Conservation (phyloP, 306 rosid genomes). For the Canavalia ensiformis region DNA sequence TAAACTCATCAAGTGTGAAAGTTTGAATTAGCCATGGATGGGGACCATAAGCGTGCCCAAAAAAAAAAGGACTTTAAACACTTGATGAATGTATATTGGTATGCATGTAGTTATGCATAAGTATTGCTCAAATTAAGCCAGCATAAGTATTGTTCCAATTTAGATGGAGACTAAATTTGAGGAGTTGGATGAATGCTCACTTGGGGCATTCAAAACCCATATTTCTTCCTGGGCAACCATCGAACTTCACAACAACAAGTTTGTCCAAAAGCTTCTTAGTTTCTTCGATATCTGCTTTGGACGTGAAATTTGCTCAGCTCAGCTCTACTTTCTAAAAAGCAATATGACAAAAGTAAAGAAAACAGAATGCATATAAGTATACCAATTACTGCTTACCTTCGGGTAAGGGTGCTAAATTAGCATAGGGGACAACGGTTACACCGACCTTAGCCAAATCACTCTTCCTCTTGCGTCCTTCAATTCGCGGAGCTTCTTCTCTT, state of each 20-base stretch:
- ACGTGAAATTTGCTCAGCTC: slow-evolving; percentile 17
- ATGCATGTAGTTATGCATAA: not conserved
- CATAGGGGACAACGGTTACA: slow-evolving; percentile 64
- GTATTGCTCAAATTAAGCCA: not conserved
- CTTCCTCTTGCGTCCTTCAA: slow-evolving; percentile 52
- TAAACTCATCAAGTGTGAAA: slow-evolving; percentile 1
- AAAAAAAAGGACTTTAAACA: too few relatives aligned
- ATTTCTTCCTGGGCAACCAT: slow-evolving; percentile 53
- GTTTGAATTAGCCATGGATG: slow-evolving; percentile 1
- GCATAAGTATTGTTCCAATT: not conserved
- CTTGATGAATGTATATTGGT: too few relatives aligned
- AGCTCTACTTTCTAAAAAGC: slow-evolving; percentile 10
- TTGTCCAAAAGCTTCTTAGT: slow-evolving; percentile 72
- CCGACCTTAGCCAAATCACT: slow-evolving; percentile 48
- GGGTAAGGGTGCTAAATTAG: slow-evolving; percentile 54
- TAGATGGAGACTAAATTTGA: slow-evolving; percentile 3
- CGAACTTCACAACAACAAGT: slow-evolving; percentile 75
- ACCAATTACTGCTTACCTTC: slow-evolving; percentile 52
- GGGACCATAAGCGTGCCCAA: too few relatives aligned
- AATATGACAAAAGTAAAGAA: slow-evolving; percentile 3
- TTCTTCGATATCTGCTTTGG: slow-evolving; percentile 57
- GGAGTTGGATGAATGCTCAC: slow-evolving; percentile 55
- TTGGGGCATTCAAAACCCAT: slow-evolving; percentile 69
- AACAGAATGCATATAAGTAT: slow-evolving; percentile 3
- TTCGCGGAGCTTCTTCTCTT: slow-evolving; percentile 53